Percentiles rank a stretch among this genome's conserved stretches.
Evolutionary conservation across 768 basidiomycete genomes (phyloP).

Genomic region (Serpula lacrymans): DNA sequence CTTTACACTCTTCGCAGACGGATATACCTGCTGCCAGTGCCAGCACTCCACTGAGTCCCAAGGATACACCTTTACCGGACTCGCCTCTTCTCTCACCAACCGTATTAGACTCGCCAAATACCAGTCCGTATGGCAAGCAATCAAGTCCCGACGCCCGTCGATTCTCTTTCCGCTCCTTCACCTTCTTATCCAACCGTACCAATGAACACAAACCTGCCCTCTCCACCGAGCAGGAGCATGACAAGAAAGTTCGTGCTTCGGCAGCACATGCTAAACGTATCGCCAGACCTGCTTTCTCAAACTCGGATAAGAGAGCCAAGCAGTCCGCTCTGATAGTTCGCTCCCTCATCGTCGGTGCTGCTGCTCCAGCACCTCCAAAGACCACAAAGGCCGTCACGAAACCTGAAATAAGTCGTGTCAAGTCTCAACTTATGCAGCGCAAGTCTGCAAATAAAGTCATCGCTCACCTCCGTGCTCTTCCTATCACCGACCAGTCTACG

Average conservation of each 20-base stretch:
- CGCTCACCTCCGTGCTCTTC: conserved; percentile 60
- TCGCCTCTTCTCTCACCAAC: conserved; percentile 3
- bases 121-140: background rate
- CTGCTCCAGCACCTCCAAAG: conserved; percentile 26
- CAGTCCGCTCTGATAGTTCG: conserved; percentile 63
- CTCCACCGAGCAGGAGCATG: conserved; percentile 34
- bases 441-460: conserved; percentile 71
- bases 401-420: conserved; percentile 60
- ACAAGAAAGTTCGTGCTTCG: conserved; percentile 37
- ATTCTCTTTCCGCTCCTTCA: conserved; percentile 46
- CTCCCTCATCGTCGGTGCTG: conserved; percentile 60
- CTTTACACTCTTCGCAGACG: too few relatives aligned
- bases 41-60: conserved; percentile 14
- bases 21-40: too few relatives aligned
- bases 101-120: background rate
- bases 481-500: conserved; percentile 39
- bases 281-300: conserved; percentile 27
- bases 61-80: conserved; percentile 16
- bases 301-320: conserved; percentile 57
- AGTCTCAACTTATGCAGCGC: conserved; percentile 61
- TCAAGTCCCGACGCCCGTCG: conserved; percentile 32
- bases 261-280: conserved; percentile 29
- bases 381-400: conserved; percentile 41
- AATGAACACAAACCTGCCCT: conserved; percentile 33
- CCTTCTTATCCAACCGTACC: conserved; percentile 36